Conservation (phyloP, 768 basidiomycete genomes). For the Podaxis sp. region DNA sequence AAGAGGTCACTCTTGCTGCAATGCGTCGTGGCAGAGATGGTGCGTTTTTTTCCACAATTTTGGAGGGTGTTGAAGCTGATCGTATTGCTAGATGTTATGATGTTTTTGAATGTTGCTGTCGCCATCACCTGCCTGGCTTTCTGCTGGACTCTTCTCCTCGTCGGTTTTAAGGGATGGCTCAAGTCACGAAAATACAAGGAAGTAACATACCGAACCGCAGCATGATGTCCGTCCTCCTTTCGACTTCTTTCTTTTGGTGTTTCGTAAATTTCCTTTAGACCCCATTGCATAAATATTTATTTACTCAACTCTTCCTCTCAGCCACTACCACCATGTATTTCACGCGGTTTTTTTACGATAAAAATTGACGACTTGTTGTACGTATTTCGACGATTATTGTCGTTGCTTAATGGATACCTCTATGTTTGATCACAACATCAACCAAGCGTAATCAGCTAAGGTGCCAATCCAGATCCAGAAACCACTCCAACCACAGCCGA, state of each 20-base stretch:
- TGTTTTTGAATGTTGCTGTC: constrained; percentile 84
- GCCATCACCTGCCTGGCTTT: constrained; percentile 86
- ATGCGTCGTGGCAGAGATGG: constrained; percentile 90
- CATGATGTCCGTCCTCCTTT: constrained; percentile 19
- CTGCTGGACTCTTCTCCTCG: constrained; percentile 76
- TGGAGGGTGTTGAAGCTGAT: constrained; percentile 1
- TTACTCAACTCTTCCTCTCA: neutral
- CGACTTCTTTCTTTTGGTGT: constrained; percentile 7
- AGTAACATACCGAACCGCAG: constrained; percentile 31
- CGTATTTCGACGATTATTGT: neutral
- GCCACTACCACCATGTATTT: constrained; percentile 2
- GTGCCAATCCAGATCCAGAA: constrained; percentile 88
- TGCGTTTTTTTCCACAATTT: constrained; percentile 29
- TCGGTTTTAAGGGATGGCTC: constrained; percentile 83
- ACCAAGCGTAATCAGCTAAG: constrained; percentile 59
- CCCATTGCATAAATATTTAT: constrained; percentile 10
- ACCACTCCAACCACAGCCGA: constrained; percentile 84
- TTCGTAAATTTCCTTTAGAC: neutral
- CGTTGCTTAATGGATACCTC: neutral
- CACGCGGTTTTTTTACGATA: neutral
- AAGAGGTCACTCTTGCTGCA: constrained; percentile 86
- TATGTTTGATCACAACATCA: constrained; percentile 23
- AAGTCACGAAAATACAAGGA: constrained; percentile 38
- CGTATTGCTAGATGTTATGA: constrained; percentile 67
- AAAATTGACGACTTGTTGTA: neutral